A percentile compares a stretch with the other conserved stretches of the same genome.
These are phyloP conservation scores for Trichoderma oligosporum DNA, from an alignment of 2,329 filamentous ascomycete species.

Conservation along the genomic window DNA sequence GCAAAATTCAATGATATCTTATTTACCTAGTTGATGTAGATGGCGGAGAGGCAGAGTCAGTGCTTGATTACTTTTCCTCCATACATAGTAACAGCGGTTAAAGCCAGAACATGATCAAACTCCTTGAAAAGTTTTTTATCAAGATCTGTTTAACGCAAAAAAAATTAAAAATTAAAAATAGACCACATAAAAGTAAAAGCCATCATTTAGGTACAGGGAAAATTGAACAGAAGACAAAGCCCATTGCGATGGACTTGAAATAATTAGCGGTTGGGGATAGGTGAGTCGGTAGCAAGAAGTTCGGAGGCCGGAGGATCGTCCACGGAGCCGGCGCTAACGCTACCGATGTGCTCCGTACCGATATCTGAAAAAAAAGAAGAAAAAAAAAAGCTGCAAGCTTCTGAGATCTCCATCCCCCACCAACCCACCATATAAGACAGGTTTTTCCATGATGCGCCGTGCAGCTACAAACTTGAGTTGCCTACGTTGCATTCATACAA, in stretches of 20 bases:
- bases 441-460: constrained; percentile 7
- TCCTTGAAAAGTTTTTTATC: too few relatives aligned
- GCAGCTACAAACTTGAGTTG: constrained; percentile 23
- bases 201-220: too few relatives aligned
- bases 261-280: background rate
- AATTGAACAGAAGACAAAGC: too few relatives aligned
- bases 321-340: constrained; percentile 5
- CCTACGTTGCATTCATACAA: constrained; percentile 21
- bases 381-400: constrained; percentile 13
- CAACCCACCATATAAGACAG: background rate
- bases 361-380: background rate
- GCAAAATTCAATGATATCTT: background rate
- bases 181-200: too few relatives aligned
- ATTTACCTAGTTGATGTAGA: background rate
- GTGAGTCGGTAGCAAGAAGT: background rate
- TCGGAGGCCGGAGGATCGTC: background rate
- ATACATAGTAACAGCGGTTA: background rate
- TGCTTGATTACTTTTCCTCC: background rate
- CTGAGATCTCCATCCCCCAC: background rate
- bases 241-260: background rate
- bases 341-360: background rate
- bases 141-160: background rate
- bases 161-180: too few relatives aligned
- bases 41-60: background rate
- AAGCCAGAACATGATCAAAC: background rate